Conservation (phyloP, 352 stramenopile species). For the Phytophthora chlamydospora region DNA sequence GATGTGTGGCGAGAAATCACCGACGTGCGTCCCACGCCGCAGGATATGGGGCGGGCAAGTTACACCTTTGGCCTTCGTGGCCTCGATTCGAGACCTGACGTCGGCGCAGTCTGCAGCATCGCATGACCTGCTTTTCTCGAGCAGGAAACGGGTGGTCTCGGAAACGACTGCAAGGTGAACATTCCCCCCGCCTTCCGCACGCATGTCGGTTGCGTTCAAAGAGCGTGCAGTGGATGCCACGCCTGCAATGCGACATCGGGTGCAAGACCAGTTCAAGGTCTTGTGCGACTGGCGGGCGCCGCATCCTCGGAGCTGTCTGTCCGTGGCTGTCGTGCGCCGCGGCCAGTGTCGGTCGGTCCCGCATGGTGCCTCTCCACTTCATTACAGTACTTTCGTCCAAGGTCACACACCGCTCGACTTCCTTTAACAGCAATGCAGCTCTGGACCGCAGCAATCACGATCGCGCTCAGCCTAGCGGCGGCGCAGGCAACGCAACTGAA, state of each 20-base stretch:
- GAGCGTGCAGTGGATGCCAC: conserved; percentile 22
- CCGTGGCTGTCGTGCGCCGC: conserved; percentile 7
- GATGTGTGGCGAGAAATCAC: conserved; percentile 8
- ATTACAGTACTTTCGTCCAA: conserved; percentile 22
- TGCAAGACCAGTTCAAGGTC: conserved; percentile 28
- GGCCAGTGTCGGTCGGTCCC: neutral
- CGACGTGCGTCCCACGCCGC: conserved; percentile 3
- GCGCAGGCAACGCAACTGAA: conserved; percentile 37
- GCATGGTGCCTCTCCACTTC: neutral
- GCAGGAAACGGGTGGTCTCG: conserved; percentile 15
- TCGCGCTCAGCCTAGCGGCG: conserved; percentile 28
- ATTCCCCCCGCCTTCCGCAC: conserved; percentile 31
- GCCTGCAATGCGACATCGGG: conserved; percentile 21
- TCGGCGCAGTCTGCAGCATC: conserved; percentile 6
- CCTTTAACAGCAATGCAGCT: conserved; percentile 22
- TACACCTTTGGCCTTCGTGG: neutral
- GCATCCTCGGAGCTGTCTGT: neutral
- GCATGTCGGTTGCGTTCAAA: conserved; percentile 32
- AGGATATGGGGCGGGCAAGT: conserved; percentile 2
- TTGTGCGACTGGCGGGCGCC: neutral
- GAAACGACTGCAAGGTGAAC: conserved; percentile 23
- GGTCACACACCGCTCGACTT: neutral
- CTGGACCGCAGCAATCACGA: neutral
- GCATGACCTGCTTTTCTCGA: conserved; percentile 28
- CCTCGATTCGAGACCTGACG: neutral